Conservation (phyloP, 352 stramenopile genomes). For the Phytopythium aichiense region DNA sequence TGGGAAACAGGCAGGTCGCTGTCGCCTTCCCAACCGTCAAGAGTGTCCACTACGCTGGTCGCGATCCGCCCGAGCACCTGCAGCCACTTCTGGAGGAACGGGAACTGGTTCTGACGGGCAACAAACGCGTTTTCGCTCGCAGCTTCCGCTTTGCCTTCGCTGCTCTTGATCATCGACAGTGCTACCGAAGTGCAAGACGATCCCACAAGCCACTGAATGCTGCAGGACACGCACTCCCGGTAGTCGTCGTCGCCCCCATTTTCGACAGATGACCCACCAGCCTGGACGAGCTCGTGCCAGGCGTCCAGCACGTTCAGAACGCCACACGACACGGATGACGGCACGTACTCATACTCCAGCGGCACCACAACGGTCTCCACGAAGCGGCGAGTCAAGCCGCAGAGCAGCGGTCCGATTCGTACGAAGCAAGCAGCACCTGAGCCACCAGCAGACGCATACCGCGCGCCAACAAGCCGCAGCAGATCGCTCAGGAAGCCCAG, state of each 20-base stretch:
- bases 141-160: conserved; percentile 5
- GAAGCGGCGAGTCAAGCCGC: conserved; percentile 2
- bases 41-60: conserved; percentile 13
- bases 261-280: conserved; percentile 7
- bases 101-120: conserved; percentile 24
- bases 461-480: conserved; percentile 5
- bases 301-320: conserved; percentile 28
- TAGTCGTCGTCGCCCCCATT: conserved; percentile 3
- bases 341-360: conserved; percentile 19
- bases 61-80: conserved; percentile 24
- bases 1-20: background rate
- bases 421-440: no score
- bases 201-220: conserved; percentile 14
- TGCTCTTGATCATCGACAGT: conserved; percentile 18
- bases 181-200: conserved; percentile 26
- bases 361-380: conserved; percentile 13
- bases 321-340: conserved; percentile 44
- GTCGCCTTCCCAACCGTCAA: background rate
- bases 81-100: conserved; percentile 64
- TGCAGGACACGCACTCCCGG: conserved; percentile 21
- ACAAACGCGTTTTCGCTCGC: conserved; percentile 37
- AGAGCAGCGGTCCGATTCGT: background rate
- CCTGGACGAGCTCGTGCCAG: conserved; percentile 18
- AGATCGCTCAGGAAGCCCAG: conserved; percentile 32
- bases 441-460: background rate